Evolutionary conservation across 2,329 filamentous ascomycete species (phyloP).

Genomic region (Metarhizium sp.): DNA sequence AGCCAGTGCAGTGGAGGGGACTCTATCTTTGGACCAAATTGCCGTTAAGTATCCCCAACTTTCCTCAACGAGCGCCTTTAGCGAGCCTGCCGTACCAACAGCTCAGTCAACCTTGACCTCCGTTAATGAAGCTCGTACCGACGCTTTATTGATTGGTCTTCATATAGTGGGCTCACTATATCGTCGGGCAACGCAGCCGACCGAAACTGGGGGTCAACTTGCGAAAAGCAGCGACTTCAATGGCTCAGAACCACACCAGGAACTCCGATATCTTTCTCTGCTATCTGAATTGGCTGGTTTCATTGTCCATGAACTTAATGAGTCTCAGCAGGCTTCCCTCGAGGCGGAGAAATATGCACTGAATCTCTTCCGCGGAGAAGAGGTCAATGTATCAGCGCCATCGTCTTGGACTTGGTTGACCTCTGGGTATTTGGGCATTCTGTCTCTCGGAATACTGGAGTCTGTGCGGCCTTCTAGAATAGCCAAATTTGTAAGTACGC

Average conservation of each 20-base stretch:
- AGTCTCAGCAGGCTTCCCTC: constrained; percentile 25
- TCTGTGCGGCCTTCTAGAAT: constrained; percentile 24
- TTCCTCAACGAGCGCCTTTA: constrained; percentile 8
- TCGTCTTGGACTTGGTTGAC: constrained; percentile 23
- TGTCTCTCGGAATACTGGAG: constrained; percentile 30
- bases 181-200: constrained; percentile 25
- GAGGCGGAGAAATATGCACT: constrained; percentile 23
- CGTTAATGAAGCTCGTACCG: constrained; percentile 20
- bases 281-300: constrained; percentile 27
- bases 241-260: constrained; percentile 15
- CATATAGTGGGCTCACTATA: constrained; percentile 31
- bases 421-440: constrained; percentile 19
- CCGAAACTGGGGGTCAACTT: constrained; percentile 13
- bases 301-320: constrained; percentile 25
- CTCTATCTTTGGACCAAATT: constrained; percentile 10
- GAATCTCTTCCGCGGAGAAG: constrained; percentile 27
- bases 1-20: constrained; percentile 11
- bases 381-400: background rate
- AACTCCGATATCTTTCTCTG: constrained; percentile 26
- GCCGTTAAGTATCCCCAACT: constrained; percentile 20
- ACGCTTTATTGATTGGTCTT: constrained; percentile 30
- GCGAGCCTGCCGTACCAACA: constrained; percentile 1
- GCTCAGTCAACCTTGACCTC: constrained; percentile 7
- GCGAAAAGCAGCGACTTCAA: constrained; percentile 23
- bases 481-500: constrained; percentile 22